Evolutionary conservation across 495 filamentous ascomycete genomes (phyloP), one percentile per base, ranked within the genome.

Genomic region (Aspergillus diversus): DNA sequence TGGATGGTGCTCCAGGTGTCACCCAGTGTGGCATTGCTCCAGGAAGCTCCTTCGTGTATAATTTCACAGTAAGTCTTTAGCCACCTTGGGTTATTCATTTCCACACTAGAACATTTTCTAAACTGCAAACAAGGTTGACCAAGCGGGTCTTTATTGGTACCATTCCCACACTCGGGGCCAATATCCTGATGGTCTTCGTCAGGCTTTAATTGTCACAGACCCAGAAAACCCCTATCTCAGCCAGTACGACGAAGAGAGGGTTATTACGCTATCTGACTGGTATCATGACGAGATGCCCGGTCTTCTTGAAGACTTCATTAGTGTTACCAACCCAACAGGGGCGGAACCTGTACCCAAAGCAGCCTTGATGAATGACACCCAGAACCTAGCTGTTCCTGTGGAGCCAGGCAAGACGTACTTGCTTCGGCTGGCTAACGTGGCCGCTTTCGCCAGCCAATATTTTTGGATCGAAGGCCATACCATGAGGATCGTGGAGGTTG

Each of bases 141-240:
- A 91, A 73, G 82, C 86, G 0, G 89, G 89, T 11, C 89, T 88
- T 5, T 91, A 89, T 75, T 92, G 90, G 90, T 92, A 91, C 66
- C 89, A 92, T 68, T 88, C 87, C 2, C 89, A 92, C 67, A 71
- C 76, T 7, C 70, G 71, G 35, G 86, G 80, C 2, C 89, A 92
- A 67, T 90, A 90, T 61, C 86, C 89, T 4, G 90, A 92, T 70
- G 90, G 90, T 34, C 75, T 90, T 15, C 80, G 87, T 57, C 88
- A 86, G 1, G 80, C 89, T 0, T 71, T 92, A 17, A 83, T 92
- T 42, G 73, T 92, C 51, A 79, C 90, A 48, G 90, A 92, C 70
- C 84, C 84, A 3, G 65, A 84, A 0, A 76, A 77, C 33, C 89
- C 89, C 0, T 86, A 85, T 67, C 70, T 73, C 37, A 80, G 77